Conservation (phyloP, 441 rosid species). For the Populus trichocarpa region DNA sequence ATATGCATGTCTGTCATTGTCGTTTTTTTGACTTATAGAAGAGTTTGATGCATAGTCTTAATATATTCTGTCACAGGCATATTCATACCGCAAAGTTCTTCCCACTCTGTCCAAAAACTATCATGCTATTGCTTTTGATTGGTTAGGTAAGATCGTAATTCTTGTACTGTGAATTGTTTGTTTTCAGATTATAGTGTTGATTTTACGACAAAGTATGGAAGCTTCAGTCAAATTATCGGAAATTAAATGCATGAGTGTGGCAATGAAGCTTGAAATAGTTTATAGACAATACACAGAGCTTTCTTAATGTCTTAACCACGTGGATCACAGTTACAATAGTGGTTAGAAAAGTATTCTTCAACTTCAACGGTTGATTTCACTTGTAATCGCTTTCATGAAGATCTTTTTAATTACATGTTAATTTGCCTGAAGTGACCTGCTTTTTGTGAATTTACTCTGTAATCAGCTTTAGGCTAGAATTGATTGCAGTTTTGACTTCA, state of each 20-base stretch:
- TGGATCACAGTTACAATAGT: neutral
- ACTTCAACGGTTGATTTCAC: neutral
- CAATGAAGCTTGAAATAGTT: neutral
- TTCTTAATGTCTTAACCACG: neutral
- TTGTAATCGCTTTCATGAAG: neutral
- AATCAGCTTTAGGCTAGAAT: no score
- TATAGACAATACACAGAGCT: neutral
- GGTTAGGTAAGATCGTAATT: constrained; percentile 54
- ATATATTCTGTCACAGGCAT: constrained; percentile 50
- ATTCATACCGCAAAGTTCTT: constrained; percentile 80
- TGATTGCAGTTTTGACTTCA: no score
- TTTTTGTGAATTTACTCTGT: no score
- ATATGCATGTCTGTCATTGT: neutral
- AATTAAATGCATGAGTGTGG: neutral
- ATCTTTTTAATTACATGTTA: neutral
- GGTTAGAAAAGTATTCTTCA: neutral
- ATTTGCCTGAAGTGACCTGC: no score
- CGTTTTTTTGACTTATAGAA: neutral
- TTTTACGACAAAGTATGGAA: neutral
- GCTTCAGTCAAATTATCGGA: neutral
- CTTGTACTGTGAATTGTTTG: neutral
- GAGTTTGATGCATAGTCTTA: neutral
- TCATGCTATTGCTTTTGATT: constrained; percentile 80
- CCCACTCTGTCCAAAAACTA: constrained; percentile 66
- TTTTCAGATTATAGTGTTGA: neutral